phyloP scores from a whole-genome alignment of 2,329 filamentous ascomycete species.

The Cordyceps fumosorosea region DNA sequence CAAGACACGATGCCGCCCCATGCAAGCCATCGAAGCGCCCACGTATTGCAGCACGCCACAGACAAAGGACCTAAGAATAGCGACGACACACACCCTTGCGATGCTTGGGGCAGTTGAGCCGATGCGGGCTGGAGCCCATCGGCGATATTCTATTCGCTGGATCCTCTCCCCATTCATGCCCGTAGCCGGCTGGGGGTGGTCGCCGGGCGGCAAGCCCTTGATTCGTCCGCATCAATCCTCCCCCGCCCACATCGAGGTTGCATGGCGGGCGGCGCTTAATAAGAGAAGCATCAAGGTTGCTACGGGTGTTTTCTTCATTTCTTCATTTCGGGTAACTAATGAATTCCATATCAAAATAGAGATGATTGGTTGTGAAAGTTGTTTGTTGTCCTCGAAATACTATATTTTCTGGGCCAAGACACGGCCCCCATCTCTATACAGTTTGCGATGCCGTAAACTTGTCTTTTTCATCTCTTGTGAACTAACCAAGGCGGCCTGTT shows the following conservation, averaged over 20 bases:
- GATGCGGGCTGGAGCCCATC: not conserved
- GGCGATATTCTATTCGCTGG: not conserved
- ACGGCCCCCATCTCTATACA: not conserved
- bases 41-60: no score
- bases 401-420: not conserved
- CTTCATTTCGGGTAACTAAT: not conserved
- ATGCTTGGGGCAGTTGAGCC: not conserved
- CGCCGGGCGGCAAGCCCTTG: slow-evolving; percentile 2
- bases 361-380: not conserved
- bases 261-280: not conserved
- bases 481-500: not conserved
- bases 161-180: not conserved
- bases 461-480: not conserved
- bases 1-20: not conserved
- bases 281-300: not conserved
- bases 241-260: not conserved
- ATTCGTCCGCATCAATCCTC: not conserved
- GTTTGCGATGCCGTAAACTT: not conserved
- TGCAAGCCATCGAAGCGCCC: slow-evolving; percentile 3
- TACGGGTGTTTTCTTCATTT: not conserved
- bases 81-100: not conserved
- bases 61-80: not conserved
- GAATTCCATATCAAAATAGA: not conserved
- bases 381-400: not conserved
- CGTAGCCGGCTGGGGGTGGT: not conserved